phyloP scores from a whole-genome alignment of 805 yeast genomes.

The Geotrichum ghanense region DNA sequence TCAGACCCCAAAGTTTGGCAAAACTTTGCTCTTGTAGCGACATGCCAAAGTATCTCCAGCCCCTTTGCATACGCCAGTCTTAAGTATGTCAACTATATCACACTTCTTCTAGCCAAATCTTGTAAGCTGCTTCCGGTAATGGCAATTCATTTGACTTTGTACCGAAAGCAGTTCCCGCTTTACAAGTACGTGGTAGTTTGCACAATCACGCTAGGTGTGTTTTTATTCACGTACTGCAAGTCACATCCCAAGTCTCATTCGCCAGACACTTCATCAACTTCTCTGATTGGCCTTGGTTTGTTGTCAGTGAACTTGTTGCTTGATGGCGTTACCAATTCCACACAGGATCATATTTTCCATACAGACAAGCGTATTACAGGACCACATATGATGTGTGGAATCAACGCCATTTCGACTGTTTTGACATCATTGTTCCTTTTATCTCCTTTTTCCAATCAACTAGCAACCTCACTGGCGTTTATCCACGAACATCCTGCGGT shows the following conservation, averaged over 20 bases:
- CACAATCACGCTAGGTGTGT: conserved; percentile 75
- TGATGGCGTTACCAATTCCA: conserved; percentile 88
- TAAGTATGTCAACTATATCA: conserved; percentile 74
- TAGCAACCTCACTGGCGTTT: conserved; percentile 38
- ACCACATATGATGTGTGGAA: conserved; percentile 74
- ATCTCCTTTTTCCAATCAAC: conserved; percentile 40
- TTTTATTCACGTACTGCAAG: conserved; percentile 55
- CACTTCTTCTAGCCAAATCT: conserved; percentile 78
- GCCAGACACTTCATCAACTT: conserved; percentile 8
- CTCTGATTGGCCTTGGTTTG: conserved; percentile 45
- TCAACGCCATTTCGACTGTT: conserved; percentile 36
- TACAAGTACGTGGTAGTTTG: conserved; percentile 71
- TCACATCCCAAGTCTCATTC: conserved; percentile 15
- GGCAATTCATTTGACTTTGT: conserved; percentile 63
- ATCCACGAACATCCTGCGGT: conserved; percentile 41
- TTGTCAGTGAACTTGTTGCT: conserved; percentile 54
- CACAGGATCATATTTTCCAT: conserved; percentile 78
- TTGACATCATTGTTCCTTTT: conserved; percentile 33
- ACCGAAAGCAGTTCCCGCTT: conserved; percentile 57
- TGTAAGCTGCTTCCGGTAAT: conserved; percentile 94
- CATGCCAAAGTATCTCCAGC: conserved; percentile 69
- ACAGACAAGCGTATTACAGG: conserved; percentile 49
- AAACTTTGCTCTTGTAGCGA: conserved; percentile 42
- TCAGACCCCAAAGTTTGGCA: conserved; percentile 21
- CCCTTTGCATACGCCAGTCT: conserved; percentile 76